These are phyloP conservation scores for Orbilia blumenaviensis DNA, from an alignment of 2,329 filamentous ascomycete genomes.

Conservation along the genomic window DNA sequence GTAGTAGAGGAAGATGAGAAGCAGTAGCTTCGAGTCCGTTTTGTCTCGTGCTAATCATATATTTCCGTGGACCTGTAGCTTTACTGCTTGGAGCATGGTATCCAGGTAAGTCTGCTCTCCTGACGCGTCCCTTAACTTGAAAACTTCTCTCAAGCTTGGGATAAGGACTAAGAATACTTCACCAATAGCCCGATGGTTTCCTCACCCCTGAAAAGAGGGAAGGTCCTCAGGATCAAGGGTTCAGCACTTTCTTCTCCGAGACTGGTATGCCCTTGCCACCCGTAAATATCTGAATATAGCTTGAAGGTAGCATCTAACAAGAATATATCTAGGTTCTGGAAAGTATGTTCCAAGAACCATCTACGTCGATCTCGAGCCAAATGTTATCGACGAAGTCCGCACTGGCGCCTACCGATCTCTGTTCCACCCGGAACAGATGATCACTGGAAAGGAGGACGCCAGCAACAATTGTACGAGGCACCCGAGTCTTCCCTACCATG, in stretches of 20 bases:
- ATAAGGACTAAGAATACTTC: constrained; percentile 4
- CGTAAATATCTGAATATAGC: background rate
- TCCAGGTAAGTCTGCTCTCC: constrained; percentile 76
- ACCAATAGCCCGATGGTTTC: constrained; percentile 88
- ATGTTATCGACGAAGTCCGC: constrained; percentile 98
- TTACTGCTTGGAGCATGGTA: constrained; percentile 99
- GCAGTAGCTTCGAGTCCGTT: constrained; percentile 55
- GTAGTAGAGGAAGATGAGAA: background rate
- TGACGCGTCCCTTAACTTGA: constrained; percentile 36
- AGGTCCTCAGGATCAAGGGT: constrained; percentile 90
- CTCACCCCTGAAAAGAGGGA: constrained; percentile 97
- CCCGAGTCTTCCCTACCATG: background rate
- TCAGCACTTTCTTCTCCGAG: constrained; percentile 99
- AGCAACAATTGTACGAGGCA: constrained; percentile 82
- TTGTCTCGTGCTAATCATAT: constrained; percentile 60
- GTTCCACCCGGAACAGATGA: constrained; percentile 99
- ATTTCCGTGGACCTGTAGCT: constrained; percentile 73
- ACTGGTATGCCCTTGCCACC: constrained; percentile 74
- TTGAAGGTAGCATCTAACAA: constrained; percentile 44
- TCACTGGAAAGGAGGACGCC: constrained; percentile 99
- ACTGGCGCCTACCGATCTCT: constrained; percentile 94
- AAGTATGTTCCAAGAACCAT: constrained; percentile 99
- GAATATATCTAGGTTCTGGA: constrained; percentile 76
- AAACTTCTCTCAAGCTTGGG: constrained; percentile 1
- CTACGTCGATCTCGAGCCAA: constrained; percentile 99